These are phyloP conservation scores for Trichoderma virens DNA, from an alignment of 495 filamentous ascomycete species.

Conservation along the genomic window DNA sequence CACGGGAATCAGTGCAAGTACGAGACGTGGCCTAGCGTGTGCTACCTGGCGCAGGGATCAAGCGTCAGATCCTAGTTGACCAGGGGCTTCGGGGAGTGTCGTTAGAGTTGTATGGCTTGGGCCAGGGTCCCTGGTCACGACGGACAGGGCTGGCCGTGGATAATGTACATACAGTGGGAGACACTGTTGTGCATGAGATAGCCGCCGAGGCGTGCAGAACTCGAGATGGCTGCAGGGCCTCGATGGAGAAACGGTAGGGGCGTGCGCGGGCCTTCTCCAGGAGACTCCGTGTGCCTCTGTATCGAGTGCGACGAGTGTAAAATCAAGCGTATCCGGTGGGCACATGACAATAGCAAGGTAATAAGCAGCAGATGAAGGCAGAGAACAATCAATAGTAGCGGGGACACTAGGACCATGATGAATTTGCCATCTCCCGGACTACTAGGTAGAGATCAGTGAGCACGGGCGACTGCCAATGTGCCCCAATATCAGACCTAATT, in stretches of 20 bases:
- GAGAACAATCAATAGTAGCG: slow-evolving; percentile 1
- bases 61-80: background rate
- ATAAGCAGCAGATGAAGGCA: background rate
- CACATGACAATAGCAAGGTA: background rate
- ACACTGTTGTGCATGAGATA: slow-evolving; percentile 7
- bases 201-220: slow-evolving; percentile 1
- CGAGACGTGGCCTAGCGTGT: background rate
- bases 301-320: background rate
- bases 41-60: background rate
- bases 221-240: background rate
- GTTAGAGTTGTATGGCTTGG: background rate
- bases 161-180: slow-evolving; percentile 4
- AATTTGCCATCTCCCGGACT: background rate
- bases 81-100: slow-evolving; percentile 1
- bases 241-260: background rate
- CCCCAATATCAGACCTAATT: background rate
- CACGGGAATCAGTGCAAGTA: background rate
- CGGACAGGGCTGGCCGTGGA: background rate
- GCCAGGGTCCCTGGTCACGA: background rate
- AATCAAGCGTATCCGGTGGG: background rate
- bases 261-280: background rate
- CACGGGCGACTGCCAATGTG: background rate
- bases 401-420: background rate
- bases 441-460: background rate
- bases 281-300: background rate